Base-by-base conservation (phyloP, 768 basidiomycete species). In the Erythrobasidium yunnanense region DNA sequence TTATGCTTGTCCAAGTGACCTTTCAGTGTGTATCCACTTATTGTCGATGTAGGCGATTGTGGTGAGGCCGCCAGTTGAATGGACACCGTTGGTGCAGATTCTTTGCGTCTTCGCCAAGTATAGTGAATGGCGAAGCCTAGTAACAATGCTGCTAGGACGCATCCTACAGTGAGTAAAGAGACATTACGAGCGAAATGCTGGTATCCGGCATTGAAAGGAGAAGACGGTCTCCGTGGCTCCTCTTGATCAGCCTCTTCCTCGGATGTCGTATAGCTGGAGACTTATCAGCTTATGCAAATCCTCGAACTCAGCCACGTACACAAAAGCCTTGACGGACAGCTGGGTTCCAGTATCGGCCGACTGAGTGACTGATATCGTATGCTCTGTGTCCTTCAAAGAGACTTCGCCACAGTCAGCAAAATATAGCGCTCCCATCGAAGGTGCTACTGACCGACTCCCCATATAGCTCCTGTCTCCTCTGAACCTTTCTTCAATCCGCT, bases 351-450 rank as follows among this genome's bases (percentile, higher is more conserved):
- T 46, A 13, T 4, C 30, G 4, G 15, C 45, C 8, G 35, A 29
- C 30, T 47, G 57, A 18, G 57, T 7, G 18, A 62, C 45, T 13
- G 25, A 29, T 38, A 62, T 23, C 4, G 18, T 47, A 22, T 62
- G 57, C 57, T 62, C 45, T 7, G 17, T 33, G 57, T 62, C 57
- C 23, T 62, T 62, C 18, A 62, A 46, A 4, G 57, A 62, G 18
- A 62, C 54, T 52, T 11, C 13, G 11, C 7, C 7, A 52, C 54
- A 33, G 17, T 55, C 54, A 55, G 15, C 29, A 33, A 38, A 52
- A 17, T n/a, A 20, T 34, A 4, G 15, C 4, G 3, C 29, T 57
- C 23, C 33, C 34, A 32, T 4, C 20, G 55, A 27, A 13, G 32
- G 8, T 7, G 3, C 7, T 11, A 57, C 55, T 30, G 22, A 57